Evolutionary conservation across 768 basidiomycete genomes (phyloP), one percentile per base, ranked within the genome.

Genomic region (Mrakia frigida): DNA sequence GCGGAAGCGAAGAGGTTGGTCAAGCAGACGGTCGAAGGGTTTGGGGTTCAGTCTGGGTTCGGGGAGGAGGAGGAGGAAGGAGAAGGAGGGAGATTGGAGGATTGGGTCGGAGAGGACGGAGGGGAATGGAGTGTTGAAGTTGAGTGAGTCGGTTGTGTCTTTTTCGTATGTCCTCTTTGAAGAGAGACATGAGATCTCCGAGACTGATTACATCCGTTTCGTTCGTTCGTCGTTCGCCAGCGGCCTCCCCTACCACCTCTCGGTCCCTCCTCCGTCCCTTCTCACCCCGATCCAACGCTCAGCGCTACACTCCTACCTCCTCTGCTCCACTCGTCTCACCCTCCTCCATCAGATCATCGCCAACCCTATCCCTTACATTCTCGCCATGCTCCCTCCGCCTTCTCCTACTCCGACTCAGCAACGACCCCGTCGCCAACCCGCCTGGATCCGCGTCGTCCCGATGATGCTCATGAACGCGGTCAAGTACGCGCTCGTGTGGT

Each of bases 401-500:
- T 16, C 35, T 3, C 21, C 60, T 9, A 41, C 39, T 18, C 71
- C 7, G 21, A 1, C 18, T 50, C 46, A 10, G 18, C 65, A 7
- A 37, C 63, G 10, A 5, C 33, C 31, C 3, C 41, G 61, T 28
- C 28, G 59, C 21, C 31, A 46, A 59, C 46, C 43, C 35, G 71
- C 28, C 25, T 72, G 14, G 53, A 2, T 37, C 0, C 28, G n/a
- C 11, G 52, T 69, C 50, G n/a, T 68, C 14, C 70, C 72, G 0
- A 46, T 71, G 11, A 53, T 77, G 70, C 1, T 33, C 9, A 61
- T 77, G 60, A 77, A 69, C 43, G n/a, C 35, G 14, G 68, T 77
- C 46, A 77, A 77, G 56, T 77, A 77, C 52, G 31, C 41, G 52
- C 35, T 77, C 1, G 76, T 77, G 10, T 77, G 76, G 76, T 77